phyloP scores from a whole-genome alignment of 2,329 filamentous ascomycete genomes.

The Boeremia exigua region DNA sequence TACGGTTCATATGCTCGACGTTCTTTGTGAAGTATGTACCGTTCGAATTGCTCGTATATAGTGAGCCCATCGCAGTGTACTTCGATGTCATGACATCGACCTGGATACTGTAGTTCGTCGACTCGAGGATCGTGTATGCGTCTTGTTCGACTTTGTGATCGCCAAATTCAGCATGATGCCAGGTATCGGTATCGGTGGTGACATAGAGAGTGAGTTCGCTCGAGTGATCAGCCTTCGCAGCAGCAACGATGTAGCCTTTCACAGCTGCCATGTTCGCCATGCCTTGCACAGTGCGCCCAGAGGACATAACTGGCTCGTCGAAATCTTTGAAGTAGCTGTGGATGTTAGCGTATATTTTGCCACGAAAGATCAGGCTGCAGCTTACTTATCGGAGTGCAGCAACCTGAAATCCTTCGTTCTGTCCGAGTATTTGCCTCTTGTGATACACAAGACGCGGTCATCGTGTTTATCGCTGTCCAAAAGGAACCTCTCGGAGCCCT shows the following conservation, averaged over 20 bases:
- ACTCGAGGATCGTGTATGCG: constrained; percentile 92
- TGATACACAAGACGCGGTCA: constrained; percentile 80
- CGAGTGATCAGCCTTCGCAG: constrained; percentile 77
- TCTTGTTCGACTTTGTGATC: constrained; percentile 83
- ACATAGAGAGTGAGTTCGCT: constrained; percentile 93
- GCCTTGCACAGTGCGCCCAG: constrained; percentile 75
- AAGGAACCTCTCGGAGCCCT: constrained; percentile 74
- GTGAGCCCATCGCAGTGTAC: constrained; percentile 76
- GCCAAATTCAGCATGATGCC: constrained; percentile 91
- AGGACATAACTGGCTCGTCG: constrained; percentile 78
- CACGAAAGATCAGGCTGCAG: neutral
- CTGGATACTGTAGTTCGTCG: constrained; percentile 97
- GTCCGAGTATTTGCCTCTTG: constrained; percentile 73
- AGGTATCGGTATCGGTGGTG: constrained; percentile 79
- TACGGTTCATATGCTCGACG: constrained; percentile 89
- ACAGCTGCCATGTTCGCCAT: constrained; percentile 82
- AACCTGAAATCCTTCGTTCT: constrained; percentile 78
- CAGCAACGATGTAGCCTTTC: constrained; percentile 86
- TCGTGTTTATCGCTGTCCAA: constrained; percentile 69
- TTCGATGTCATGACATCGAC: constrained; percentile 83
- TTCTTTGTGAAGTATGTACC: constrained; percentile 95
- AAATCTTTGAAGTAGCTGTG: constrained; percentile 69
- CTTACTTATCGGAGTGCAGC: constrained; percentile 73
- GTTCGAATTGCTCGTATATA: constrained; percentile 97
- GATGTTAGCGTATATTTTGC: constrained; percentile 21